phyloP scores from a whole-genome alignment of 163 green algal species.

The Chloromonas sp. region DNA sequence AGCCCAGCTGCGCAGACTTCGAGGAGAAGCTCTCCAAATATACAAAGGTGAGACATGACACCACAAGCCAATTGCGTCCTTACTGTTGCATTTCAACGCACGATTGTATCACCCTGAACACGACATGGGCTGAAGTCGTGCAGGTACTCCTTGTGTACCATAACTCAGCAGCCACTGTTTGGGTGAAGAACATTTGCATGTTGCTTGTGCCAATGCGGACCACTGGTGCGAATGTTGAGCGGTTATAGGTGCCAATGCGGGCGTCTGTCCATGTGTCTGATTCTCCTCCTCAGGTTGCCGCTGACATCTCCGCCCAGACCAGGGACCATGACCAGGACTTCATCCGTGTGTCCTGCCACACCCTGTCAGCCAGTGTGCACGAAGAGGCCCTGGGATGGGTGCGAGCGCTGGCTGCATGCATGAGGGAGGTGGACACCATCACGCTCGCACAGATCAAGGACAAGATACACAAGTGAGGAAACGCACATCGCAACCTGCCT shows the following conservation, averaged over 20 bases:
- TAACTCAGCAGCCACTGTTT: too few relatives aligned
- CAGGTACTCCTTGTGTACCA: too few relatives aligned
- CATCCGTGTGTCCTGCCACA: constrained; percentile 55
- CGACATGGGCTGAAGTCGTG: too few relatives aligned
- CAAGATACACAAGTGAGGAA: constrained; percentile 17
- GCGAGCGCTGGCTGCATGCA: constrained; percentile 53
- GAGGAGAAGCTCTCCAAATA: constrained; percentile 81
- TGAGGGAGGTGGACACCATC: constrained; percentile 62
- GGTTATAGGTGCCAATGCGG: neutral
- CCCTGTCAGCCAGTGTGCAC: constrained; percentile 56
- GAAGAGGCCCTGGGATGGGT: constrained; percentile 72
- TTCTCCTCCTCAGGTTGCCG: constrained; percentile 20
- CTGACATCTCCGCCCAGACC: constrained; percentile 33
- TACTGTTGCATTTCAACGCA: too few relatives aligned
- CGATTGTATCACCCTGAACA: too few relatives aligned
- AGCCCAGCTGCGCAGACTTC: constrained; percentile 55
- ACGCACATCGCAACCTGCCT: neutral
- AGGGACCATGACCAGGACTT: constrained; percentile 68
- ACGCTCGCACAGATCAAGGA: constrained; percentile 39
- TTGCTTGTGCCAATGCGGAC: too few relatives aligned
- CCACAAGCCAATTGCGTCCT: too few relatives aligned
- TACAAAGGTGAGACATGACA: constrained; percentile 40
- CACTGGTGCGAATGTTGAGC: too few relatives aligned
- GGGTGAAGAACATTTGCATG: too few relatives aligned
- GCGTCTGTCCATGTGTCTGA: neutral